Evolutionary conservation across 139 green algal genomes (phyloP).

Genomic region (Chlamydomonas sp.): DNA sequence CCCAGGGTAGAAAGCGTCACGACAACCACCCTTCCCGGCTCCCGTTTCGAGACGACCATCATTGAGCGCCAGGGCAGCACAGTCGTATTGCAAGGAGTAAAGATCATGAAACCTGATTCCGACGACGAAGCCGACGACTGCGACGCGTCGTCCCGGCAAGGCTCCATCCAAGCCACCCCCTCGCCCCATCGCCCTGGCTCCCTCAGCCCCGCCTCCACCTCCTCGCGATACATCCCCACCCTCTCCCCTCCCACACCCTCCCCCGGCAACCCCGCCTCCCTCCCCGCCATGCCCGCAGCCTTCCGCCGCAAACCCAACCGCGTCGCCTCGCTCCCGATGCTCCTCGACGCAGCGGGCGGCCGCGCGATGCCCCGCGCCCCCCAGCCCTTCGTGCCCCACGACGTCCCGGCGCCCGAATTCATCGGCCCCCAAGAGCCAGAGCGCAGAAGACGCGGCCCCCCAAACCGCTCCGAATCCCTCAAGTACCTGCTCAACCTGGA

Average conservation of each 20-base stretch:
- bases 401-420: slow-evolving; percentile 1
- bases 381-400: background rate
- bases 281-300: background rate
- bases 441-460: background rate
- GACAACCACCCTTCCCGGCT: background rate
- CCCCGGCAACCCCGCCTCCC: background rate
- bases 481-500: slow-evolving; percentile 45
- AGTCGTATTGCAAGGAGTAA: slow-evolving; percentile 21
- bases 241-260: background rate
- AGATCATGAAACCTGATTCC: slow-evolving; percentile 22
- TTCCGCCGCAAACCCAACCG: slow-evolving; percentile 26
- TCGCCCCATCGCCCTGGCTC: background rate
- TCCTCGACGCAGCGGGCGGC: slow-evolving; percentile 26
- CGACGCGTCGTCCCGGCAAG: background rate
- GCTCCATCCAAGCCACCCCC: background rate
- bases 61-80: slow-evolving; percentile 28
- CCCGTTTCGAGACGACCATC: slow-evolving; percentile 30
- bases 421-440: background rate
- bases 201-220: background rate
- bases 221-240: background rate
- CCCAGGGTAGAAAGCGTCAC: slow-evolving; percentile 13
- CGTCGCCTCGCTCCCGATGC: slow-evolving; percentile 38
- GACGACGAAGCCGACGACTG: slow-evolving; percentile 11
- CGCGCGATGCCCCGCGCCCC: slow-evolving; percentile 4
- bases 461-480: slow-evolving; percentile 22